phyloP scores from a whole-genome alignment of 495 filamentous ascomycete genomes.

The Chaetomidium leptoderma region DNA sequence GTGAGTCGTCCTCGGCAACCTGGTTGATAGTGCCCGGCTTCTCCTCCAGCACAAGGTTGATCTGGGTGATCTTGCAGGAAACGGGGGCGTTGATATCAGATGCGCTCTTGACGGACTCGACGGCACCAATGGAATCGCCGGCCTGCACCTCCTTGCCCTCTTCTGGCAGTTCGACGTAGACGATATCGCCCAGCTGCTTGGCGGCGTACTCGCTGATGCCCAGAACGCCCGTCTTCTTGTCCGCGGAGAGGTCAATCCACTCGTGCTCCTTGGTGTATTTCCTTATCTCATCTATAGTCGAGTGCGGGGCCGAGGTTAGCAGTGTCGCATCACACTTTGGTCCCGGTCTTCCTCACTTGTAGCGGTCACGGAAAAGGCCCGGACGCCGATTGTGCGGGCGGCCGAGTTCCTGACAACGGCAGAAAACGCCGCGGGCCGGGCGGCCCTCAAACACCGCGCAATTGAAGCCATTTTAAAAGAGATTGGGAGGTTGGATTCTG shows the following conservation, averaged over 20 bases:
- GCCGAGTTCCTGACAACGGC: slow-evolving; percentile 35
- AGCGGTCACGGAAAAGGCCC: slow-evolving; percentile 43
- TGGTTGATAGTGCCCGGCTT: slow-evolving; percentile 83
- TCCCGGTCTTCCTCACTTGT: slow-evolving; percentile 34
- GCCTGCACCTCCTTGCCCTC: slow-evolving; percentile 56
- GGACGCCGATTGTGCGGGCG: slow-evolving; percentile 29
- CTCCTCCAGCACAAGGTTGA: slow-evolving; percentile 71
- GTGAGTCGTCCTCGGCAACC: slow-evolving; percentile 61
- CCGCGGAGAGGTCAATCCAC: slow-evolving; percentile 82
- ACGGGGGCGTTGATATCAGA: slow-evolving; percentile 92
- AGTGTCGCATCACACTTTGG: background rate
- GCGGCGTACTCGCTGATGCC: slow-evolving; percentile 92
- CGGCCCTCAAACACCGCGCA: slow-evolving; percentile 43
- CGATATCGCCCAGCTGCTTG: slow-evolving; percentile 86
- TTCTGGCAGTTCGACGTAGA: slow-evolving; percentile 88
- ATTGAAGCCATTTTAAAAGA: slow-evolving; percentile 45
- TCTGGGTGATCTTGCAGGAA: slow-evolving; percentile 64
- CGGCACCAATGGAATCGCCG: slow-evolving; percentile 82
- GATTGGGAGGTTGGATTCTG: background rate
- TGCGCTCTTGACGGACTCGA: slow-evolving; percentile 96
- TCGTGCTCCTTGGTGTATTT: slow-evolving; percentile 97
- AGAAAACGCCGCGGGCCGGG: slow-evolving; percentile 40
- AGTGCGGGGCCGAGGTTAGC: slow-evolving; percentile 4
- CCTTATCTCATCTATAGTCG: slow-evolving; percentile 55
- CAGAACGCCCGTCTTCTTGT: slow-evolving; percentile 66